These are phyloP conservation scores for Xylaria hypoxylon DNA, from an alignment of 2,329 filamentous ascomycete genomes.

Conservation along the genomic window DNA sequence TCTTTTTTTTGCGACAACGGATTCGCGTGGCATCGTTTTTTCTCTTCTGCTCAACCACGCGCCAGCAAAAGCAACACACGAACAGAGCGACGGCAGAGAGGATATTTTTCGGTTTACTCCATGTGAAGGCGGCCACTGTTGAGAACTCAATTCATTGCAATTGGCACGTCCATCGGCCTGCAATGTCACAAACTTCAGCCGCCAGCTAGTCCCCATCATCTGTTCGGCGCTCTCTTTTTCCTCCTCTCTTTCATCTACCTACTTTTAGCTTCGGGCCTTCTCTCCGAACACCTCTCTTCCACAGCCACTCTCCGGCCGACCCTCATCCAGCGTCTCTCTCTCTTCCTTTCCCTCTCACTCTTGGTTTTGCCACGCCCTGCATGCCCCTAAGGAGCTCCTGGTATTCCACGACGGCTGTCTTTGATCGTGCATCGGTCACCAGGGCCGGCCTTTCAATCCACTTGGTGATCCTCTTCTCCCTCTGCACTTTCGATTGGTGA, in stretches of 20 bases:
- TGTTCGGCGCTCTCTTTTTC: conserved; percentile 35
- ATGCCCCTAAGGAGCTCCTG: conserved; percentile 26
- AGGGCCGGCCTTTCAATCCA: conserved; percentile 29
- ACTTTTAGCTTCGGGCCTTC: conserved; percentile 10
- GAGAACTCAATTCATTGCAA: conserved; percentile 39
- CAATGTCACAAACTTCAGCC: conserved; percentile 48
- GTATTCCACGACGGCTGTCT: conserved; percentile 24
- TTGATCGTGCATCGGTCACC: conserved; percentile 24
- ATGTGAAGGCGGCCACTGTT: conserved; percentile 33
- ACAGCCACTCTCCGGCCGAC: neutral
- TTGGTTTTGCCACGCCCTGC: conserved; percentile 24
- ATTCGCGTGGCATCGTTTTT: conserved; percentile 45
- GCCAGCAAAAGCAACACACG: conserved; percentile 30
- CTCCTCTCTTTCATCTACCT: conserved; percentile 19
- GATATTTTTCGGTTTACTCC: conserved; percentile 14
- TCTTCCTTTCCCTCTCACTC: neutral
- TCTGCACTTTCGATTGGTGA: conserved; percentile 24
- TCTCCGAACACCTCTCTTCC: conserved; percentile 17
- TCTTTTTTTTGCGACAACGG: conserved; percentile 47
- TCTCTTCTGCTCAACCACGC: conserved; percentile 38
- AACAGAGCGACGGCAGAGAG: conserved; percentile 19
- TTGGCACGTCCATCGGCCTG: conserved; percentile 45
- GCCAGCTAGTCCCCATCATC: conserved; percentile 45
- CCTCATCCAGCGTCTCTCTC: conserved; percentile 2
- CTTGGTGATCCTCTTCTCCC: conserved; percentile 21